Evolutionary conservation across 2,329 filamentous ascomycete genomes (phyloP), one percentile per base, ranked within the genome.

Genomic region (Tolypocladium amazonense): DNA sequence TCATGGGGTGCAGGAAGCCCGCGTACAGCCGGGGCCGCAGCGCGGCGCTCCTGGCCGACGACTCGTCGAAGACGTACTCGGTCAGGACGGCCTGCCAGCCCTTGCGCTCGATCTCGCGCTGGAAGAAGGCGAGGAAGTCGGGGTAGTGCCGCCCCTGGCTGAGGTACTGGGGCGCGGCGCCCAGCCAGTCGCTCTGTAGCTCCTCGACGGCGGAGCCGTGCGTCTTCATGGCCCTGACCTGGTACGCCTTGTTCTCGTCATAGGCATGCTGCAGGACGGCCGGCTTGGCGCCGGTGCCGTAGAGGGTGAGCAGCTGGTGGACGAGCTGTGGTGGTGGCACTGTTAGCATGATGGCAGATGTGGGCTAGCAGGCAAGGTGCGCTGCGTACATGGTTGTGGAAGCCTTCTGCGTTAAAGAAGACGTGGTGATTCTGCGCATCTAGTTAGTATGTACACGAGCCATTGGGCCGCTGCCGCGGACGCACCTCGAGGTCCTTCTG

Each of bases 121-220:
- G 83, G 74, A 91, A 97, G 76, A 89, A 96, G 8, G 77, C 75
- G 2, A 96, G 78, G 69, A 89, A 96, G 67, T 91, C 85, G 11
- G 84, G 75, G 69, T 95, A 96, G 70, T 81, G 74, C 58, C 75
- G 64, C 23, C 74, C 83, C 12, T 86, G 81, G 14, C 88, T 89
- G 0, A 94, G 75, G 63, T 83, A 85, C 15, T 69, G 69, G 56
- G 78, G 78, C 60, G 88, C 88, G 41, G 64, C 65, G 37, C 75
- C 74, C 3, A 76, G 73, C 57, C 81, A 83, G 59, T 88, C 78
- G 11, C 76, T 70, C 62, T 68, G 67, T 1, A 93, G 77, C 53
- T 82, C 79, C 5, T 81, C 66, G 8, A 88, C 71, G 3, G 85
- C 72, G 1, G 74, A 68, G 3, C 79, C 66, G 56, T 86, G 77